These are phyloP conservation scores for Bretziella fagacearum DNA, from an alignment of 2,329 filamentous ascomycete genomes.

Conservation along the genomic window DNA sequence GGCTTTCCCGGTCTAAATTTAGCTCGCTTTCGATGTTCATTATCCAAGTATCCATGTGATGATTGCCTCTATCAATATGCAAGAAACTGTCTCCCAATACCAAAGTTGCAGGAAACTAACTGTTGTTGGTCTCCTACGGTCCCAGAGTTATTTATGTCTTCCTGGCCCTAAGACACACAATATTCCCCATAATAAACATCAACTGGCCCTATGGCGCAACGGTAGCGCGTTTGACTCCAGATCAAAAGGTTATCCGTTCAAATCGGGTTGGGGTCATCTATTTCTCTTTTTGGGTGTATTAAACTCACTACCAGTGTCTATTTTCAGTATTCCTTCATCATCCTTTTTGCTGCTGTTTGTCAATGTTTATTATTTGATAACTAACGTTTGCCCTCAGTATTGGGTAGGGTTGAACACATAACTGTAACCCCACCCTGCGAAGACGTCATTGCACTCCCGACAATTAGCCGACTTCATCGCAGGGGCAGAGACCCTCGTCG, in stretches of 20 bases:
- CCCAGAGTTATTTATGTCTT: background rate
- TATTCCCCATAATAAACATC: background rate
- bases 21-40: too few relatives aligned
- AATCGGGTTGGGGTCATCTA: constrained; percentile 11
- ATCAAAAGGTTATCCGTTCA: constrained; percentile 14
- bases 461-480: background rate
- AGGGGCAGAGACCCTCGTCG: background rate
- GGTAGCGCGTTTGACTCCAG: constrained; percentile 14
- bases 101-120: background rate
- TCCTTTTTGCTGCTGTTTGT: too few relatives aligned
- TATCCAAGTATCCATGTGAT: too few relatives aligned
- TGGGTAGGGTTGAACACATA: too few relatives aligned
- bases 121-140: too few relatives aligned
- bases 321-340: background rate
- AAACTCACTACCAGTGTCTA: background rate
- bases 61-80: too few relatives aligned
- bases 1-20: too few relatives aligned
- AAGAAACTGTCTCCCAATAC: too few relatives aligned
- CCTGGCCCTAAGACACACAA: too few relatives aligned
- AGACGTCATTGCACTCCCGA: too few relatives aligned
- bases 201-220: constrained; percentile 11
- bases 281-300: background rate
- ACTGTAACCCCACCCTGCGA: too few relatives aligned
- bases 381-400: background rate
- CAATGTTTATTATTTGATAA: background rate